Percentiles rank a stretch among this genome's conserved stretches.
Evolutionary conservation across 345 rosid species (phyloP).

Genomic region (Camelina hispida): DNA sequence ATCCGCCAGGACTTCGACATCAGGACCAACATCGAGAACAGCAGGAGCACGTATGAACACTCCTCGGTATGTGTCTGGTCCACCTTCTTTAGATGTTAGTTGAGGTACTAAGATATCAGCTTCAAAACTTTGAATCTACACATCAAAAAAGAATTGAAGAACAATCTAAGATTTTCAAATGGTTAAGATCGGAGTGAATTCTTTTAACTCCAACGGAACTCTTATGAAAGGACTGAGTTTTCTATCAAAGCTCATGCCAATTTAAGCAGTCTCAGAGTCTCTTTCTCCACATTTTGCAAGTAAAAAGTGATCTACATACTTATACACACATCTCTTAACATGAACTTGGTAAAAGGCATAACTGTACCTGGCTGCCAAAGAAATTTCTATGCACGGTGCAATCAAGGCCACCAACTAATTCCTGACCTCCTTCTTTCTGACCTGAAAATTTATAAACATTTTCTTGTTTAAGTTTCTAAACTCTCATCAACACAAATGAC

Average conservation of each 20-base stretch:
- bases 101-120: constrained; percentile 76
- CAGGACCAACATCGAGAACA: constrained; percentile 77
- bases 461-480: neutral
- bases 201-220: neutral
- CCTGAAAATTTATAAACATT: constrained; percentile 58
- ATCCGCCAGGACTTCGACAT: constrained; percentile 84
- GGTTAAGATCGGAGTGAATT: neutral
- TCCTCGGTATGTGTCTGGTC: constrained; percentile 82
- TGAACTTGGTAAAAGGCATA: neutral
- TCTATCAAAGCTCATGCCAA: neutral
- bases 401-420: constrained; percentile 84
- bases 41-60: constrained; percentile 99
- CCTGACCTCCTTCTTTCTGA: constrained; percentile 94
- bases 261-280: neutral
- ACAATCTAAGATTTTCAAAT: constrained; percentile 1
- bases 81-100: constrained; percentile 84
- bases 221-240: constrained; percentile 3
- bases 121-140: constrained; percentile 94
- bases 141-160: neutral
- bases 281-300: neutral
- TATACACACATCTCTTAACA: neutral
- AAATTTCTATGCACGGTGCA: constrained; percentile 86
- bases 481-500: neutral
- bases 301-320: neutral
- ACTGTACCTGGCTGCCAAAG: constrained; percentile 92